Evolutionary conservation across 176 grass and related monocot genomes (phyloP).

Genomic region (Oryza meridionalis): DNA sequence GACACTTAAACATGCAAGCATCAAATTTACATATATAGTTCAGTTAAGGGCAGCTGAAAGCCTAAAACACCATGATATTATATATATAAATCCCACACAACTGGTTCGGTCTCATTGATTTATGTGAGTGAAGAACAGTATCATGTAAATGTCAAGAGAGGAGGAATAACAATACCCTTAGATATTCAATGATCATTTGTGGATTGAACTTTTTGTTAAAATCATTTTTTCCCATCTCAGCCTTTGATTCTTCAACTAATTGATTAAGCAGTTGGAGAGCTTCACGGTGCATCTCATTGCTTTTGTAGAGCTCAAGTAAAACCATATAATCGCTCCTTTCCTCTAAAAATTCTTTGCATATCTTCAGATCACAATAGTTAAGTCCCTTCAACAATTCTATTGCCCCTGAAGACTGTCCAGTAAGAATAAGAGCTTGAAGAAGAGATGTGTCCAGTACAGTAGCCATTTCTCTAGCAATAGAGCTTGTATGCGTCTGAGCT

Average conservation of each 20-base stretch:
- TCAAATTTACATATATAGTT: constrained; percentile 12
- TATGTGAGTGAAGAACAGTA: not conserved
- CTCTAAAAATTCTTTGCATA: constrained; percentile 84
- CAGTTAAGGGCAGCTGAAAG: constrained; percentile 10
- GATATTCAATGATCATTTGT: constrained; percentile 91
- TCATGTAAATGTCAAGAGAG: constrained; percentile 15
- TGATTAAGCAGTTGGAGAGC: constrained; percentile 90
- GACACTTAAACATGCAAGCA: not conserved
- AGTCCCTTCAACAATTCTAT: constrained; percentile 72
- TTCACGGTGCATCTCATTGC: constrained; percentile 89
- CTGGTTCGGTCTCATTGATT: not conserved
- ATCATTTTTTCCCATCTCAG: constrained; percentile 48
- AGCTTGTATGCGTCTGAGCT: constrained; percentile 68
- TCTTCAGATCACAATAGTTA: constrained; percentile 94
- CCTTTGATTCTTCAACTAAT: constrained; percentile 89
- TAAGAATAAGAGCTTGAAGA: constrained; percentile 94
- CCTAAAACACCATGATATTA: constrained; percentile 13
- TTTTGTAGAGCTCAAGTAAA: constrained; percentile 88
- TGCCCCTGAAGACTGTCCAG: constrained; percentile 64
- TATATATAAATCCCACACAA: constrained; percentile 21
- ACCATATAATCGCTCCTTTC: constrained; percentile 77
- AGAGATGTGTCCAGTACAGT: constrained; percentile 90
- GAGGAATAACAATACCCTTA: constrained; percentile 65
- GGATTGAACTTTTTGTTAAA: constrained; percentile 74
- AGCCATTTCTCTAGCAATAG: constrained; percentile 91